Conservation (phyloP, 345 rosid genomes). For the Aquilaria yunnanensis region DNA sequence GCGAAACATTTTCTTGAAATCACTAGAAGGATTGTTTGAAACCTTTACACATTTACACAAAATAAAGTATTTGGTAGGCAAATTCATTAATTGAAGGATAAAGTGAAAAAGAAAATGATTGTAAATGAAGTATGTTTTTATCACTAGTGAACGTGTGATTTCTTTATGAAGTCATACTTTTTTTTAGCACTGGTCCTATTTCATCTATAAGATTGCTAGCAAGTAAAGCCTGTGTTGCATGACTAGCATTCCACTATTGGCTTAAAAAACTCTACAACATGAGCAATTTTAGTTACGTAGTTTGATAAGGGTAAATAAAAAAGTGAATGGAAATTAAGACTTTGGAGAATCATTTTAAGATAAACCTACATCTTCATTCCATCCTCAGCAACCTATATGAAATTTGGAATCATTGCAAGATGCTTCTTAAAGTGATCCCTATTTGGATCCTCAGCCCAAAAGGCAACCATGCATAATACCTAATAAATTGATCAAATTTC, state of each 20-base stretch:
- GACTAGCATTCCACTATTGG: constrained; percentile 37
- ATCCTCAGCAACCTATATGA: constrained; percentile 40
- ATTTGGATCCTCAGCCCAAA: constrained; percentile 61
- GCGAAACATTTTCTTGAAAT: constrained; percentile 17
- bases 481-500: neutral
- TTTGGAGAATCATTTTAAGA: neutral
- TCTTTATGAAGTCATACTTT: constrained; percentile 33
- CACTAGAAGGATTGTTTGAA: constrained; percentile 23
- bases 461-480: constrained; percentile 43
- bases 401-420: constrained; percentile 31
- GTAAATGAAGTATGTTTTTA: too few species aligned
- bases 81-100: too few species aligned
- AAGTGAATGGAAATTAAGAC: neutral
- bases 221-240: constrained; percentile 29
- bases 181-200: constrained; percentile 24
- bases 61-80: too few species aligned
- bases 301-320: neutral
- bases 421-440: constrained; percentile 34
- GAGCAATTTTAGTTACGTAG: neutral
- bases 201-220: constrained; percentile 16
- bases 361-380: constrained; percentile 44
- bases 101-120: too few species aligned
- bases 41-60: neutral
- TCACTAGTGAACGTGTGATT: constrained; percentile 20
- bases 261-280: constrained; percentile 26